phyloP scores from a whole-genome alignment of 2,329 filamentous ascomycete genomes.

The Corniculantispora saksenae region DNA sequence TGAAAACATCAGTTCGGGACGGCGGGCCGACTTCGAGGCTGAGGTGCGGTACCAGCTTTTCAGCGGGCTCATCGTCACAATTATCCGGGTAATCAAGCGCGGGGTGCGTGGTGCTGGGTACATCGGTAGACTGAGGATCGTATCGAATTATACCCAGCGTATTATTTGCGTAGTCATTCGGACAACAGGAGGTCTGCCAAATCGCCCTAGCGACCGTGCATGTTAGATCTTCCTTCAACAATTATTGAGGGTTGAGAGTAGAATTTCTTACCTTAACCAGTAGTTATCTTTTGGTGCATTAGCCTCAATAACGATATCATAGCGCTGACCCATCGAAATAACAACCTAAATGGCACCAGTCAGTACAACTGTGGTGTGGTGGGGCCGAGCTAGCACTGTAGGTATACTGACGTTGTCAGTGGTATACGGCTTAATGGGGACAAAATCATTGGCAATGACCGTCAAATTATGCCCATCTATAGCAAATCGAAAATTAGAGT shows the following conservation, averaged over 20 bases:
- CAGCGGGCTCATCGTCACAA: neutral
- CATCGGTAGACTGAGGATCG: neutral
- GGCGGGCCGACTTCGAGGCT: neutral
- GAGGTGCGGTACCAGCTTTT: neutral
- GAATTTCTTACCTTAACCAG: neutral
- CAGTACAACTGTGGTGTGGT: neutral
- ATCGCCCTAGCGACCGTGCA: neutral
- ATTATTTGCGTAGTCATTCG: neutral
- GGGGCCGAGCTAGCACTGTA: neutral
- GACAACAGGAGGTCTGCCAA: neutral
- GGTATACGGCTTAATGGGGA: constrained; percentile 57
- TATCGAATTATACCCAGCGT: neutral
- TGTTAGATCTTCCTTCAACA: neutral
- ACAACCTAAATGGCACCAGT: constrained; percentile 13
- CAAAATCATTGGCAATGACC: constrained; percentile 59
- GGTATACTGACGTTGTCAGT: constrained; percentile 43
- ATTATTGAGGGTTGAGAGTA: no score
- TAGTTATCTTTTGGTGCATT: constrained; percentile 22
- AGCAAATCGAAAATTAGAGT: constrained; percentile 47
- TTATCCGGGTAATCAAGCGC: neutral
- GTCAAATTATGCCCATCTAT: constrained; percentile 59
- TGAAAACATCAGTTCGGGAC: neutral
- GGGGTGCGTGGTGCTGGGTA: neutral
- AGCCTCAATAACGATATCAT: constrained; percentile 37
- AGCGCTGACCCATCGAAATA: constrained; percentile 50